Evolutionary conservation across 78 protist genomes (phyloP).

Genomic region (Protostelium mycophagum): DNA sequence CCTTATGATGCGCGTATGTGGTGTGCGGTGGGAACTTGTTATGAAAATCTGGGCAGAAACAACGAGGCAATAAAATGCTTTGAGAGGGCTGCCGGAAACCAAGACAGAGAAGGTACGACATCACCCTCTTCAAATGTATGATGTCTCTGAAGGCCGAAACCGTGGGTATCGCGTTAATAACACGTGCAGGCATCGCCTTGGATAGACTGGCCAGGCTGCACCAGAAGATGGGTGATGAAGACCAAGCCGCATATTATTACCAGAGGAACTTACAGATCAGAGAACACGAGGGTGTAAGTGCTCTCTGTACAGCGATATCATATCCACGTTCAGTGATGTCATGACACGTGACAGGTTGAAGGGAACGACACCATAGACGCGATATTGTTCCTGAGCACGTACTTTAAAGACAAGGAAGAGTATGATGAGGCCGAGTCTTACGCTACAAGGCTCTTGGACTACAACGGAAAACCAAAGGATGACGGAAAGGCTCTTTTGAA

Average conservation of each 20-base stretch:
- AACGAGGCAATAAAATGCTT: conserved; percentile 78
- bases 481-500: conserved; percentile 53
- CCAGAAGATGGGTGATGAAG: conserved; percentile 26
- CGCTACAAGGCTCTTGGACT: conserved; percentile 57
- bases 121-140: too few species aligned
- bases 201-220: conserved; percentile 61
- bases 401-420: conserved; percentile 18
- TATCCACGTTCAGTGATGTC: not conserved
- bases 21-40: conserved; percentile 75
- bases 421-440: conserved; percentile 45
- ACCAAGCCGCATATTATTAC: conserved; percentile 57
- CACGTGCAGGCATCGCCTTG: conserved; percentile 30
- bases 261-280: conserved; percentile 40
- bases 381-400: conserved; percentile 46
- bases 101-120: conserved; percentile 49
- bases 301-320: too few species aligned
- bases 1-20: conserved; percentile 89
- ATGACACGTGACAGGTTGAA: conserved; percentile 28
- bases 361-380: conserved; percentile 73
- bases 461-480: conserved; percentile 60
- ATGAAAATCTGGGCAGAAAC: conserved; percentile 30
- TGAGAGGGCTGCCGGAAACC: conserved; percentile 72
- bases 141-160: too few species aligned
- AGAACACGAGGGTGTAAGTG: conserved; percentile 31
- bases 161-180: too few species aligned